A percentile compares a stretch with the other conserved stretches of the same genome.
Evolutionary conservation across 129 eudicot genomes (phyloP).

Genomic region (Rutidosis leptorrhynchoides): DNA sequence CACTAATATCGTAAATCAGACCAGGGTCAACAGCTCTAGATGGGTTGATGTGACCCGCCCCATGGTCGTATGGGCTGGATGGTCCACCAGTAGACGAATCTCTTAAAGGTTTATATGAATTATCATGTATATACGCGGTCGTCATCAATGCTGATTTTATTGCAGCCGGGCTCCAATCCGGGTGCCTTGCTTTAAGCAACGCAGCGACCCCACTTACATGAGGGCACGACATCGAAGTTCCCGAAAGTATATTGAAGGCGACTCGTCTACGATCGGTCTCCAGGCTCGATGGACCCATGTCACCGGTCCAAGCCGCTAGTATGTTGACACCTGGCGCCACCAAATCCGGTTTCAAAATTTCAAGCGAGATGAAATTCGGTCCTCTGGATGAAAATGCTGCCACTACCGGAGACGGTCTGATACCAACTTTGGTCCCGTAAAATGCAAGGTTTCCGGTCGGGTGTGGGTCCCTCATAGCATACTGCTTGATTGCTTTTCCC

Average conservation of each 20-base stretch:
- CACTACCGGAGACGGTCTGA: conserved; percentile 83
- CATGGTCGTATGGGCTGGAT: conserved; percentile 78
- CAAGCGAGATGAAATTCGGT: conserved; percentile 66
- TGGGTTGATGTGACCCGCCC: conserved; percentile 89
- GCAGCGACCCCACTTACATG: conserved; percentile 94
- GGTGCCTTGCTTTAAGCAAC: conserved; percentile 67
- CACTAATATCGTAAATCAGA: conserved; percentile 62
- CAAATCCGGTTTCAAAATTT: conserved; percentile 74
- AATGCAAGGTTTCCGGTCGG: conserved; percentile 68
- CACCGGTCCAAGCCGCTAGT: conserved; percentile 85
- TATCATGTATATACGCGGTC: conserved; percentile 77
- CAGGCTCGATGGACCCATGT: conserved; percentile 69
- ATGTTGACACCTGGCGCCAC: conserved; percentile 97
- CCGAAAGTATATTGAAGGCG: conserved; percentile 71
- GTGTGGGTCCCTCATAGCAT: conserved; percentile 39
- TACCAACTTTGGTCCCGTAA: conserved; percentile 60
- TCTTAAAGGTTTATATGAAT: conserved; percentile 35
- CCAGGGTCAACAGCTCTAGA: conserved; percentile 78
- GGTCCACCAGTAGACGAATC: conserved; percentile 57
- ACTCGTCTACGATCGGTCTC: conserved; percentile 59
- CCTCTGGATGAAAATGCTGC: conserved; percentile 96
- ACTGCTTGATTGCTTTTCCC: conserved; percentile 56
- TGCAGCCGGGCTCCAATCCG: conserved; percentile 92
- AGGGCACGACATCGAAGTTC: conserved; percentile 98
- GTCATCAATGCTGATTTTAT: conserved; percentile 93